Evolutionary conservation across 2,329 filamentous ascomycete genomes (phyloP), one percentile per base, ranked within the genome.

Genomic region (Leptographium procerum): DNA sequence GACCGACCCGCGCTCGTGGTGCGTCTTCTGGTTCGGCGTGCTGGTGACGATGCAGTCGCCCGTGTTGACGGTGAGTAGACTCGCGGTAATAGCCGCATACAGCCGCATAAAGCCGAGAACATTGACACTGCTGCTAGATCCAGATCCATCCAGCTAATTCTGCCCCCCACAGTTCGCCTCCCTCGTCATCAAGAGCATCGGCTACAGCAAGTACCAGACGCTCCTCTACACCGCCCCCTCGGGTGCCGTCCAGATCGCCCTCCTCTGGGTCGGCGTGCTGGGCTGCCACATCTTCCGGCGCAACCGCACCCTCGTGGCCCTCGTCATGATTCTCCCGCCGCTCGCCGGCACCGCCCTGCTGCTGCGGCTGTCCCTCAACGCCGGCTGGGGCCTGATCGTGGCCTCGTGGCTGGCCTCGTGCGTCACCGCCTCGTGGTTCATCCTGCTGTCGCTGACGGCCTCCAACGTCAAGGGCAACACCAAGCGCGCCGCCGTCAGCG

Each of bases 381-480:
- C 70, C 1, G 70, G 72, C 45, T 80, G 77, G 77, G 75, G 73
- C 4, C 70, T 79, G 59, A 76, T 79, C 24, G 71, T 73, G 2
- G 70, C 74, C 0, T 72, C 75, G 0, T 80, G 77, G 77, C 66
- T 79, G 66, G 69, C 73, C 29, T 75, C 73, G 1, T 73, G 72
- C 57, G 75, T 77, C 59, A 73, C 73, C 10, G 68, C 71, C 31
- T 65, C 69, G 34, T 72, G 71, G 71, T 72, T 70, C 4, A 71
- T 76, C 26, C 68, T 76, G 1, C 68, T 77, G 10, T 73, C 69
- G 1, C 69, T 78, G 1, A 70, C 68, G 1, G 75, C 76, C 0
- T 78, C 75, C 3, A 79, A 79, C 57, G 71, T 78, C 29, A 76
- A 77, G 56, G 76, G 77, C 0, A 79, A 79, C 64, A 79, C 77